A percentile compares a stretch with the other conserved stretches of the same genome.
Conservation (phyloP, 495 filamentous ascomycete genomes). For the Usnea hakonensis region DNA sequence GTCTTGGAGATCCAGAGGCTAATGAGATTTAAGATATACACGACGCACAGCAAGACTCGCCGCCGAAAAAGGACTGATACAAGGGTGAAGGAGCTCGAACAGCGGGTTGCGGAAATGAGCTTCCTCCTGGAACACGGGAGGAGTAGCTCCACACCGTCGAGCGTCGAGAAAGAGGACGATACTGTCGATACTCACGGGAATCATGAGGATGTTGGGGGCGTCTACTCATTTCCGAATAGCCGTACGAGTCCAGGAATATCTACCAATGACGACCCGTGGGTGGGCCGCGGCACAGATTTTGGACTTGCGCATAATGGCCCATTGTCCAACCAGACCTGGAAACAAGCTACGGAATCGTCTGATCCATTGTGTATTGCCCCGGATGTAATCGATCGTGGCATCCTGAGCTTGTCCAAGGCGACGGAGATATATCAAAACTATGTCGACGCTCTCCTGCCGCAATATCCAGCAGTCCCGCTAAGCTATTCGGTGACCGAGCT, state of each 20-base stretch:
- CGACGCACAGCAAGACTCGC: conserved; percentile 72
- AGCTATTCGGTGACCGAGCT: conserved; percentile 48
- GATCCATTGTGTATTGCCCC: neutral
- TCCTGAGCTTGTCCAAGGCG: conserved; percentile 16
- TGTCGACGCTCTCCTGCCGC: conserved; percentile 51
- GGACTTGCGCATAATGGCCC: neutral
- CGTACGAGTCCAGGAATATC: neutral
- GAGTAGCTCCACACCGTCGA: conserved; percentile 1
- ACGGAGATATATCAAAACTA: conserved; percentile 48
- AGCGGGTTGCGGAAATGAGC: conserved; percentile 62
- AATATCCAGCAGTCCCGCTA: conserved; percentile 50
- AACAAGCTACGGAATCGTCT: neutral
- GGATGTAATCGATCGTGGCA: conserved; percentile 18
- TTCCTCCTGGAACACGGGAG: conserved; percentile 17
- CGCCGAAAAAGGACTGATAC: conserved; percentile 83
- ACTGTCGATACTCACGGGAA: neutral
- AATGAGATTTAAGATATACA: conserved; percentile 45
- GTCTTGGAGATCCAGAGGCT: neutral
- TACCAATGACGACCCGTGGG: neutral
- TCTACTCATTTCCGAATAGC: neutral
- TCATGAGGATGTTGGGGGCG: neutral
- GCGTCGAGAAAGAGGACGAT: conserved; percentile 6
- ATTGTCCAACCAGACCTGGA: neutral
- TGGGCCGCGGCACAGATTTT: neutral
- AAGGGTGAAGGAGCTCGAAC: conserved; percentile 84